These are phyloP conservation scores for Mallotus japonicus DNA, from an alignment of 441 rosid species.

Conservation along the genomic window DNA sequence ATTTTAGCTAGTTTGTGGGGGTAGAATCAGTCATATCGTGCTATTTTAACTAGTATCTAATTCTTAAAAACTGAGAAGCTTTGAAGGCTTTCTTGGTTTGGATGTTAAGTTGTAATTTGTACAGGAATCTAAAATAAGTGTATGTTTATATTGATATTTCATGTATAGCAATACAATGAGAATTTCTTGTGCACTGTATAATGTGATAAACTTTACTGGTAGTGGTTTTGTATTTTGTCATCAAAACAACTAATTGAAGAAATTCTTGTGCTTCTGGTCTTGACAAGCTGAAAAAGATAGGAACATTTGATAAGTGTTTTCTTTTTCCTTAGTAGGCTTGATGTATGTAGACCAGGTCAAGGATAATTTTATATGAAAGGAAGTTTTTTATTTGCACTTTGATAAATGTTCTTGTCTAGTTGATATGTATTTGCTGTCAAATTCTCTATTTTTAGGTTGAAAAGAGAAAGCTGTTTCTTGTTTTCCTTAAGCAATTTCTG, in stretches of 20 bases:
- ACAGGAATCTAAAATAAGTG: background rate
- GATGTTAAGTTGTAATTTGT: background rate
- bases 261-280: too few relatives aligned
- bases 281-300: too few relatives aligned
- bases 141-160: background rate
- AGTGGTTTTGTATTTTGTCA: background rate
- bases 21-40: background rate
- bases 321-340: background rate
- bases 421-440: constrained; percentile 1
- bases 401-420: background rate
- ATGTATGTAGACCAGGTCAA: background rate
- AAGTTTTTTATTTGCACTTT: background rate
- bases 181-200: background rate
- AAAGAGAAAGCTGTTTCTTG: constrained; percentile 51
- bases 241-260: background rate
- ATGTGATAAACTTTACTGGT: background rate
- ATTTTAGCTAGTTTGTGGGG: background rate
- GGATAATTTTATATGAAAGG: background rate
- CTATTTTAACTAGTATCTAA: background rate
- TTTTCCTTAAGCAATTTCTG: constrained; percentile 65
- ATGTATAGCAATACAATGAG: background rate
- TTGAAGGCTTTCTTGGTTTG: background rate
- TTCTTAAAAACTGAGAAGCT: background rate
- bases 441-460: constrained; percentile 48
- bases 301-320: background rate